Evolutionary conservation across 1,139 yeast species (phyloP).

Genomic region (Candida gigantensis): DNA sequence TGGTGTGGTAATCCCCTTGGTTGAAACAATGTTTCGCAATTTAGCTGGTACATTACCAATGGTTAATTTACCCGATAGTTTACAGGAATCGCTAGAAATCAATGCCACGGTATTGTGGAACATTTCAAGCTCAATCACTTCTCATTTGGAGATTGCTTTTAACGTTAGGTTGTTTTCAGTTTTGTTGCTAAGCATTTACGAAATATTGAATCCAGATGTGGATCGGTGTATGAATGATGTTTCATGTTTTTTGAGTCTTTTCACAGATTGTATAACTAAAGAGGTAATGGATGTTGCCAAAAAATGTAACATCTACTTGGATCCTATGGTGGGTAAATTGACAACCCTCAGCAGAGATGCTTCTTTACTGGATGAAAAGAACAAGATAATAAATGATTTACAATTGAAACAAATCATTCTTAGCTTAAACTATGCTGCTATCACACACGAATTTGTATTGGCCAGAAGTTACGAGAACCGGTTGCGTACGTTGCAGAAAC

Average conservation of each 20-base stretch:
- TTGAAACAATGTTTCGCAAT: slow-evolving; percentile 12
- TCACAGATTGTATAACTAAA: slow-evolving; percentile 13
- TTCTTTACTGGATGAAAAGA: slow-evolving; percentile 1
- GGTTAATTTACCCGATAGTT: slow-evolving; percentile 7
- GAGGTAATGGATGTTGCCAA: slow-evolving; percentile 15
- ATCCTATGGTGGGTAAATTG: slow-evolving; percentile 8
- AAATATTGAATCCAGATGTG: slow-evolving; percentile 15
- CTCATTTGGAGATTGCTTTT: slow-evolving; percentile 1
- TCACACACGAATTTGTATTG: slow-evolving; percentile 6
- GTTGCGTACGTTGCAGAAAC: slow-evolving; percentile 1
- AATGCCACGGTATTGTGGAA: slow-evolving; percentile 30
- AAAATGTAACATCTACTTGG: slow-evolving; percentile 12
- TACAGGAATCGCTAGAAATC: slow-evolving; percentile 16
- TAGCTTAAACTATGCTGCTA: slow-evolving; percentile 10
- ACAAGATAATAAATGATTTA: slow-evolving; percentile 6
- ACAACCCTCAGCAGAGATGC: slow-evolving; percentile 8
- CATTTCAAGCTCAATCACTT: slow-evolving; percentile 8
- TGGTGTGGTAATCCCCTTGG: slow-evolving; percentile 11
- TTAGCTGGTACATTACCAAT: slow-evolving; percentile 4
- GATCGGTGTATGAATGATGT: slow-evolving; percentile 20
- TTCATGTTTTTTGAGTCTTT: slow-evolving; percentile 18
- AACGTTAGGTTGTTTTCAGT: slow-evolving; percentile 22
- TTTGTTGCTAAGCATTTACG: slow-evolving; percentile 23
- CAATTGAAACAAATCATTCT: slow-evolving; percentile 9
- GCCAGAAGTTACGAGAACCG: slow-evolving; percentile 9